Conservation (phyloP, 352 stramenopile species). For the Phytopythium mirpurense region DNA sequence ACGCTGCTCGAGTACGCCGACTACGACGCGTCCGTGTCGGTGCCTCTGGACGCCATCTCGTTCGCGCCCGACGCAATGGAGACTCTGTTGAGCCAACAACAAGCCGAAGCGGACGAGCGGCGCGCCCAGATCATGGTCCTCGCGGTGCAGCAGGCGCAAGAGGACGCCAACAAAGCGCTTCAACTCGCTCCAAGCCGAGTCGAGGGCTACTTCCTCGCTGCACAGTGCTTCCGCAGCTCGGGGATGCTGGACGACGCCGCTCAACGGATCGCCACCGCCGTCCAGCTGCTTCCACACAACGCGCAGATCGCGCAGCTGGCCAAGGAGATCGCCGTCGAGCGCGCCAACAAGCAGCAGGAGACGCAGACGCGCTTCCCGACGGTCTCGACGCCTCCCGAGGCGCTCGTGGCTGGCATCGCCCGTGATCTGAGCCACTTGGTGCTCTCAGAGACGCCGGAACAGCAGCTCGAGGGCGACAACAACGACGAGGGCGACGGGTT, state of each 20-base stretch:
- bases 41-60: conserved; percentile 19
- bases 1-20: conserved; percentile 31
- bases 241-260: neutral
- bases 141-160: conserved; percentile 35
- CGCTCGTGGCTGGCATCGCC: neutral
- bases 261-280: neutral
- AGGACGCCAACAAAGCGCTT: conserved; percentile 26
- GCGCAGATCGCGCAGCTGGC: conserved; percentile 5
- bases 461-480: conserved; percentile 19
- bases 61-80: conserved; percentile 11
- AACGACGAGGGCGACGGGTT: conserved; percentile 16
- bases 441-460: neutral
- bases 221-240: conserved; percentile 4
- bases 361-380: neutral
- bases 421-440: neutral
- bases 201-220: conserved; percentile 7
- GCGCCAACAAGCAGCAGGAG: neutral
- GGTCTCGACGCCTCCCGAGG: neutral
- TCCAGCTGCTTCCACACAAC: neutral
- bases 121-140: conserved; percentile 12
- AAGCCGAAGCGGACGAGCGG: conserved; percentile 1
- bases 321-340: conserved; percentile 4
- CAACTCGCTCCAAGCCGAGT: conserved; percentile 1
- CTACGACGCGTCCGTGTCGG: conserved; percentile 24
- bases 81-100: conserved; percentile 7